A percentile compares a stretch with the other conserved stretches of the same genome.
Evolutionary conservation across 495 filamentous ascomycete species (phyloP).

Genomic region (Penicillium alfredii): DNA sequence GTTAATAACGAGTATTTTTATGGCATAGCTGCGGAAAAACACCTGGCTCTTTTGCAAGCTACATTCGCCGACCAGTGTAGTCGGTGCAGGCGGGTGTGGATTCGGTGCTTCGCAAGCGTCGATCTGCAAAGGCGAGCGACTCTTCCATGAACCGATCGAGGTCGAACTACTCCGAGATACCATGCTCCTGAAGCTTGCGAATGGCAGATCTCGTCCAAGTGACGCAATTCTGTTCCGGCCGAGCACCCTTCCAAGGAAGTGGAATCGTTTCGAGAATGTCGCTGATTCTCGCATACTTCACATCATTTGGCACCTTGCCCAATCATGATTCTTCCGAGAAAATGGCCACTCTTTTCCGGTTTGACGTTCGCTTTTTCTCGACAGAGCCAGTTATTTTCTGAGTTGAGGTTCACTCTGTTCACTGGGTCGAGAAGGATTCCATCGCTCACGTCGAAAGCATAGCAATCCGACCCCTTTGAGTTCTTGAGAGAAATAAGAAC

Average conservation of each 20-base stretch:
- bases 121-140: constrained; percentile 13
- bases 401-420: constrained; percentile 3
- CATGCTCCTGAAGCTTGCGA: constrained; percentile 1
- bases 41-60: too few relatives aligned
- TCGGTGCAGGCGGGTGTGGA: too few relatives aligned
- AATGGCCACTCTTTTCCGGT: constrained; percentile 1
- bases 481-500: constrained; percentile 6
- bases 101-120: too few relatives aligned
- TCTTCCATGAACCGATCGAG: constrained; percentile 11
- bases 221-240: constrained; percentile 10
- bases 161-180: constrained; percentile 7
- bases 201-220: constrained; percentile 13
- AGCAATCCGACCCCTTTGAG: background rate
- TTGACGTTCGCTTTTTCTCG: constrained; percentile 5
- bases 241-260: constrained; percentile 5
- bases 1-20: too few relatives aligned
- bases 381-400: constrained; percentile 10
- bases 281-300: background rate
- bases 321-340: constrained; percentile 11
- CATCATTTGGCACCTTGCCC: constrained; percentile 12
- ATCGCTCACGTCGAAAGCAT: constrained; percentile 15
- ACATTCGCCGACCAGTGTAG: too few relatives aligned
- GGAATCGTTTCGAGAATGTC: constrained; percentile 1
- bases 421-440: constrained; percentile 8
- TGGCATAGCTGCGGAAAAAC: too few relatives aligned